phyloP scores from a whole-genome alignment of 352 stramenopile species.

The Phytophthora pistaciae region DNA sequence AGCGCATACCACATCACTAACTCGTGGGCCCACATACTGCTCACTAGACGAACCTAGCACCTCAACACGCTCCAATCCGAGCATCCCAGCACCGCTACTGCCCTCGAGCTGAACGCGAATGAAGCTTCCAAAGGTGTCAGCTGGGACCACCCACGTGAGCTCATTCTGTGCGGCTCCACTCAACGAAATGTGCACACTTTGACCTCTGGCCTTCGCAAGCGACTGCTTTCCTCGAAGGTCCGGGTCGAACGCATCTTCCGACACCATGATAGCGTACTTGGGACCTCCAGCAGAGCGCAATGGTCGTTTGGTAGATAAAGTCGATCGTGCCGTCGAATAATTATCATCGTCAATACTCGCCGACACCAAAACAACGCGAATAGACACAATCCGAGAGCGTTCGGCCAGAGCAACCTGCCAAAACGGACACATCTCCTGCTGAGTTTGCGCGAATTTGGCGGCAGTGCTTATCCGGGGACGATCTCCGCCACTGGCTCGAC shows the following conservation, averaged over 20 bases:
- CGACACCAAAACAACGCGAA: slow-evolving; percentile 34
- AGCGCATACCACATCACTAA: slow-evolving; percentile 62
- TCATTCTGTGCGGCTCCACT: slow-evolving; percentile 32
- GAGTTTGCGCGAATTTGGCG: slow-evolving; percentile 57
- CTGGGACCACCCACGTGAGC: slow-evolving; percentile 52
- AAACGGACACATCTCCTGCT: slow-evolving; percentile 83
- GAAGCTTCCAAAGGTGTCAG: slow-evolving; percentile 66
- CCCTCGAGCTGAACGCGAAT: slow-evolving; percentile 76
- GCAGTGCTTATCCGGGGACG: slow-evolving; percentile 4
- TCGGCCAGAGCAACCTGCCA: slow-evolving; percentile 61
- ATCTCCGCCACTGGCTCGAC: slow-evolving; percentile 13
- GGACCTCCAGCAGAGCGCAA: slow-evolving; percentile 6
- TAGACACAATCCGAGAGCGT: slow-evolving; percentile 38
- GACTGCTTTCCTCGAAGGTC: slow-evolving; percentile 75
- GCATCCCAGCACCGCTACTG: slow-evolving; percentile 44
- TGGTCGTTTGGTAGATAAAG: slow-evolving; percentile 6
- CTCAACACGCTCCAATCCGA: slow-evolving; percentile 56
- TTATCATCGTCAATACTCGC: slow-evolving; percentile 3
- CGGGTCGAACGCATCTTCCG: slow-evolving; percentile 61
- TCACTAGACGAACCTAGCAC: slow-evolving; percentile 53
- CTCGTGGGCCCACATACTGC: slow-evolving; percentile 63
- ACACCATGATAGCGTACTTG: slow-evolving; percentile 66
- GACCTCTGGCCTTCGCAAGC: slow-evolving; percentile 54
- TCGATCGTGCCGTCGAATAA: slow-evolving; percentile 9
- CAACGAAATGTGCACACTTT: slow-evolving; percentile 62